Conservation (phyloP, 345 rosid genomes). For the Physaria fendleri region DNA sequence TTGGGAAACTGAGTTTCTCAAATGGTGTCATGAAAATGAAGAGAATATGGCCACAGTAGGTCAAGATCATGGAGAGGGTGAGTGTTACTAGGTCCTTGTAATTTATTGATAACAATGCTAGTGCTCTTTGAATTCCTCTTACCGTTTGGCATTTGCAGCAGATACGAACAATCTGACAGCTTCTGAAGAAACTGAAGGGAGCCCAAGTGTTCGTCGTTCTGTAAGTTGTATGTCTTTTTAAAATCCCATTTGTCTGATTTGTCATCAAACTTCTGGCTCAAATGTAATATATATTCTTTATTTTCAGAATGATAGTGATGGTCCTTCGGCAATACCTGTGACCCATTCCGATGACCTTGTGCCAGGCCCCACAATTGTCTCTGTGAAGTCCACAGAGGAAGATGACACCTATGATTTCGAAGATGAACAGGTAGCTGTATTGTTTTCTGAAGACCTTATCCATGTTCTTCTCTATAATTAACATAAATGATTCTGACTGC, state of each 20-base stretch:
- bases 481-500: not conserved
- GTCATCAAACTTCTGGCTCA: constrained; percentile 36
- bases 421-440: constrained; percentile 57
- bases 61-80: constrained; percentile 40
- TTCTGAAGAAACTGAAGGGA: constrained; percentile 35
- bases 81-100: constrained; percentile 17
- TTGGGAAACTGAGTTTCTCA: constrained; percentile 99
- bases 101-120: constrained; percentile 14
- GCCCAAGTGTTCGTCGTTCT: constrained; percentile 81
- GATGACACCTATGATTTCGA: constrained; percentile 49
- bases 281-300: constrained; percentile 42
- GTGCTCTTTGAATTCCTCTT: constrained; percentile 13
- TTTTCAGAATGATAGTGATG: constrained; percentile 56
- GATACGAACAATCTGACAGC: constrained; percentile 30
- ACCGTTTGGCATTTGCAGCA: constrained; percentile 35
- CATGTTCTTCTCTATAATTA: constrained; percentile 1
- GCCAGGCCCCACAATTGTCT: constrained; percentile 26
- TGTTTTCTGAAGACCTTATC: constrained; percentile 7
- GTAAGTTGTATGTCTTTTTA: constrained; percentile 99
- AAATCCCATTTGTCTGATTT: constrained; percentile 43
- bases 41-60: constrained; percentile 25
- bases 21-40: constrained; percentile 87
- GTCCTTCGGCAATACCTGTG: constrained; percentile 37
- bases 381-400: constrained; percentile 35
- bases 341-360: constrained; percentile 32